These are phyloP conservation scores for Sphaceloma murrayae DNA, from an alignment of 2,329 filamentous ascomycete genomes.

Conservation along the genomic window DNA sequence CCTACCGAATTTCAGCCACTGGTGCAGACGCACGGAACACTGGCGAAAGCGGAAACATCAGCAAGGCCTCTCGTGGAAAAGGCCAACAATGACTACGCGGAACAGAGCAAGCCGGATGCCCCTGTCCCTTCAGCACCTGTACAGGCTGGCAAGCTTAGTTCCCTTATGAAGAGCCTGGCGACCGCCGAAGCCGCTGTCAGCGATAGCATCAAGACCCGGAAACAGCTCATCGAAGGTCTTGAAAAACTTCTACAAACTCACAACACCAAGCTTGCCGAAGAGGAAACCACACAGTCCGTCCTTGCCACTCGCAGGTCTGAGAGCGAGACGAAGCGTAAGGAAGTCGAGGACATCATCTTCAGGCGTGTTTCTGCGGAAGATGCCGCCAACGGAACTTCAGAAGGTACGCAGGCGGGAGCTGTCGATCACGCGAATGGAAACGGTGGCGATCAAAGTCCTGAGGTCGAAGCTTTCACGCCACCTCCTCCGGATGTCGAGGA, in stretches of 20 bases:
- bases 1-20: slow-evolving; percentile 70
- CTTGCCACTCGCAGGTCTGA: slow-evolving; percentile 57
- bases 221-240: slow-evolving; percentile 65
- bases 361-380: slow-evolving; percentile 53
- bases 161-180: slow-evolving; percentile 79
- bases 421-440: not conserved
- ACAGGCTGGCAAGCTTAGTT: slow-evolving; percentile 79
- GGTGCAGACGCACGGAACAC: slow-evolving; percentile 61
- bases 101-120: slow-evolving; percentile 62
- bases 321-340: slow-evolving; percentile 73
- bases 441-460: slow-evolving; percentile 28
- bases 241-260: slow-evolving; percentile 74
- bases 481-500: slow-evolving; percentile 75
- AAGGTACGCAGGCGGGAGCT: slow-evolving; percentile 23
- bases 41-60: slow-evolving; percentile 62
- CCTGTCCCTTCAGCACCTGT: slow-evolving; percentile 73
- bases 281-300: slow-evolving; percentile 57
- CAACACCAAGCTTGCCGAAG: slow-evolving; percentile 56
- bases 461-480: slow-evolving; percentile 43
- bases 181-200: slow-evolving; percentile 81
- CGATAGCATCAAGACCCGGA: slow-evolving; percentile 78
- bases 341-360: slow-evolving; percentile 88
- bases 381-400: not conserved
- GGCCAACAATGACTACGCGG: slow-evolving; percentile 75
- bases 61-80: slow-evolving; percentile 57